These are phyloP conservation scores for Candida montana DNA, from an alignment of 805 yeast genomes.

Conservation along the genomic window DNA sequence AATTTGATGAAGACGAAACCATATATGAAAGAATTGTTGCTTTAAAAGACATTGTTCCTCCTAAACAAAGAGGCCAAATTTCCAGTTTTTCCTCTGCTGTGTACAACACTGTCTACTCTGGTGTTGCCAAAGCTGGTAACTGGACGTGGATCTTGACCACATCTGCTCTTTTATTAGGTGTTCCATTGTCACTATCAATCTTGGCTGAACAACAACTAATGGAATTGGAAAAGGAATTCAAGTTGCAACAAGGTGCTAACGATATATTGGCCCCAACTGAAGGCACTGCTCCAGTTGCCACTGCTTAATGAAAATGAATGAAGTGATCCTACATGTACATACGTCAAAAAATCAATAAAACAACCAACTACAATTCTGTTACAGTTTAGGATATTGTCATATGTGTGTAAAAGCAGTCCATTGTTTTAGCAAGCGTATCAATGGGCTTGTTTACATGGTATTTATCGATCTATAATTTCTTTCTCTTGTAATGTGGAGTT, in stretches of 20 bases:
- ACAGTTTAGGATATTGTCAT: too few species aligned
- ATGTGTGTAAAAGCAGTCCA: too few species aligned
- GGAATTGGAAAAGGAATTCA: constrained; percentile 91
- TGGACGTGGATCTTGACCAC: constrained; percentile 84
- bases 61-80: constrained; percentile 64
- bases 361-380: not conserved
- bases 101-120: constrained; percentile 37
- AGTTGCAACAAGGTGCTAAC: constrained; percentile 71
- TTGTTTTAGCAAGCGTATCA: too few species aligned
- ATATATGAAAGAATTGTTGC: constrained; percentile 84
- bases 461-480: too few species aligned
- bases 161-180: constrained; percentile 79
- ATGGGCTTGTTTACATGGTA: too few species aligned
- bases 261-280: constrained; percentile 69
- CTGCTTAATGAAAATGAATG: constrained; percentile 19
- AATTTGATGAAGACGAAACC: constrained; percentile 71
- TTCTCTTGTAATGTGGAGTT: not conserved
- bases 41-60: constrained; percentile 86
- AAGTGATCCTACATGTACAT: constrained; percentile 5
- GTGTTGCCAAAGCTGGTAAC: constrained; percentile 61
- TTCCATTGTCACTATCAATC: constrained; percentile 85
- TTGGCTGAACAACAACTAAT: constrained; percentile 89
- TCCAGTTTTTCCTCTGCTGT: constrained; percentile 27
- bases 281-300: constrained; percentile 36
- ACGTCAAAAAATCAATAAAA: not conserved